A percentile compares a stretch with the other conserved stretches of the same genome.
Conservation (phyloP, 768 basidiomycete species). For the Boletus rubescentipes region DNA sequence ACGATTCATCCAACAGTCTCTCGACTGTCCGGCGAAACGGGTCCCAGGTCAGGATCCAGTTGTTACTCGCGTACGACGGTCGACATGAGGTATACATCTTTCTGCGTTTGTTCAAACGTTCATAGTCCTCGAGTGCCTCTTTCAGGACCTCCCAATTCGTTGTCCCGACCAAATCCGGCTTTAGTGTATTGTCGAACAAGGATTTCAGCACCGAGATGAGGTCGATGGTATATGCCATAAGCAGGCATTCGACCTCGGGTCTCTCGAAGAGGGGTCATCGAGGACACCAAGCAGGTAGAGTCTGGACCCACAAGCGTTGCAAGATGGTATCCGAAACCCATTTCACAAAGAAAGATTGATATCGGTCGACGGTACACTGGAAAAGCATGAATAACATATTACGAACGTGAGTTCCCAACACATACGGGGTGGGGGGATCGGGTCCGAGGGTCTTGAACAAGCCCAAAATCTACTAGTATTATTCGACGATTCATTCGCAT, state of each 20-base stretch:
- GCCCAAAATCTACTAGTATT: constrained; percentile 1
- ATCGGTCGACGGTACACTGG: too few relatives aligned
- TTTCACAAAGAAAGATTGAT: constrained; percentile 1
- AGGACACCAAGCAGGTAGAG: neutral
- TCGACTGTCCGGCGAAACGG: neutral
- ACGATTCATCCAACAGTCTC: neutral
- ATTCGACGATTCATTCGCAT: neutral
- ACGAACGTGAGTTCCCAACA: neutral
- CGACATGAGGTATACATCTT: neutral
- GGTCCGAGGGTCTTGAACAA: neutral
- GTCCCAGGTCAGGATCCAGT: neutral
- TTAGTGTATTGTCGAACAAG: constrained; percentile 1
- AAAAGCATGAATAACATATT: neutral
- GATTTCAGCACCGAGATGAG: neutral
- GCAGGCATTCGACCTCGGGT: neutral
- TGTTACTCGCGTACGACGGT: neutral
- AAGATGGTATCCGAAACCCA: constrained; percentile 3
- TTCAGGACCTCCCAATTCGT: constrained; percentile 4
- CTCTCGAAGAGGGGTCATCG: neutral
- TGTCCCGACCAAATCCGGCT: constrained; percentile 5
- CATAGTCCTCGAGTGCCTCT: constrained; percentile 3
- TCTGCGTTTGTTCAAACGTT: neutral
- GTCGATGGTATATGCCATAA: constrained; percentile 5
- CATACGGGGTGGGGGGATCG: neutral
- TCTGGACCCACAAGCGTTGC: neutral